Evolutionary conservation across 257 asterid species (phyloP), one percentile per base, ranked within the genome.

Genomic region (Primulina tabacum): DNA sequence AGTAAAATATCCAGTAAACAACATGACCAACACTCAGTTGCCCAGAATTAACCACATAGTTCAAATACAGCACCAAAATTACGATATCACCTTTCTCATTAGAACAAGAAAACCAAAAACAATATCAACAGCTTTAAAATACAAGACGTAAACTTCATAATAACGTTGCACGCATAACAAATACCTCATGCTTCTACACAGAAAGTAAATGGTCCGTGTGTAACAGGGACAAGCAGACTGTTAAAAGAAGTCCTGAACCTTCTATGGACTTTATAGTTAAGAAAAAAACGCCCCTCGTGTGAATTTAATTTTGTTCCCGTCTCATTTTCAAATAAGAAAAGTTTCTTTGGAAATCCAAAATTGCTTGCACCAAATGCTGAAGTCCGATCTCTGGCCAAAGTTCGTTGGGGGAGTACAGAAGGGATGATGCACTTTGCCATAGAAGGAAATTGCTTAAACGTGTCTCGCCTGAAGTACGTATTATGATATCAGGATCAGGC

Each of bases 361-460:
- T 73, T 18, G 77, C 92, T 57, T 78, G 73, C 57, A 87, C 83
- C 78, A 89, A 72, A 82, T 89, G 96, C 75, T 89, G 33, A 6
- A 85, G 82, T 69, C 96, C 89, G 50, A 91, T 82, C 32, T 89
- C 97, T 0, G 97, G 97, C 96, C 96, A 91, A 12, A 89, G 85
- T 40, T 69, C 76, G 8, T 72, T 24, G 7, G 96, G 95, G 33
- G 95, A 85, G 80, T 87, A 91, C 62, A 91, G 78, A 21, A 91
- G 77, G 28, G 87, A 77, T 26, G 62, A 60, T 43, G 89, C 65
- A 69, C 92, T 91, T 82, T 91, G 97, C 96, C 97, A 91, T 78
- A 89, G 73, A 37, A 91, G 96, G 57, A 91, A 90, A 73, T 90
- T 90, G 76, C 96, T 90, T 58, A 90, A 71, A 1, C 97, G 91